Percentiles rank a stretch among this genome's conserved stretches.
Evolutionary conservation across 129 eudicot genomes (phyloP).

Genomic region (Arctium minus): DNA sequence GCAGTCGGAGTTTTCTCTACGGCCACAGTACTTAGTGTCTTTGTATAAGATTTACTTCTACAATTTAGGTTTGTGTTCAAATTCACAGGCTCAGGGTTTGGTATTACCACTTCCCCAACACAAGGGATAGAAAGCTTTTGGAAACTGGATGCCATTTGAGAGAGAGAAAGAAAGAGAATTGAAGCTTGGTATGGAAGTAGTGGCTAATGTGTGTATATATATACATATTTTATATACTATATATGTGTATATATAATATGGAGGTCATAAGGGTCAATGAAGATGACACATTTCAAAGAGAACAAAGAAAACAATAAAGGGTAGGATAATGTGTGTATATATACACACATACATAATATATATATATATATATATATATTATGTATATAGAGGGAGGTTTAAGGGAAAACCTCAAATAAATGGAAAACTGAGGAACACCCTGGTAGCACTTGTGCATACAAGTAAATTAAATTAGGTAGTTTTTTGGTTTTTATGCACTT

Average conservation of each 20-base stretch:
- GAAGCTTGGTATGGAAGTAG: neutral
- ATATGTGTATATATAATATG: too few species aligned
- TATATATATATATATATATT: too few species aligned
- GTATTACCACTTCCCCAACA: constrained; percentile 11
- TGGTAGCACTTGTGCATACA: too few species aligned
- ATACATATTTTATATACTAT: neutral
- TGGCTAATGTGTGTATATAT: neutral
- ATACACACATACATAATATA: too few species aligned
- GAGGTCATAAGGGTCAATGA: neutral
- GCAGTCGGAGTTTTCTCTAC: neutral
- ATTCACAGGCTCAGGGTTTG: constrained; percentile 12
- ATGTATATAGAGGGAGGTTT: too few species aligned
- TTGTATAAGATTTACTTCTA: constrained; percentile 10
- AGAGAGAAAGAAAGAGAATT: constrained; percentile 1
- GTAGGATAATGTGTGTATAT: too few species aligned
- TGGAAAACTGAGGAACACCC: too few species aligned
- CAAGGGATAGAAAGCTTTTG: constrained; percentile 9
- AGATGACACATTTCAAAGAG: neutral
- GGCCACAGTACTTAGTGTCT: constrained; percentile 16
- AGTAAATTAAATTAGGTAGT: too few species aligned
- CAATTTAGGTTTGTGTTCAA: constrained; percentile 1
- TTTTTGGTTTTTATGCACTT: too few species aligned
- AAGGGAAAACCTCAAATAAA: too few species aligned
- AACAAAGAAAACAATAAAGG: too few species aligned
- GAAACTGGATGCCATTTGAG: constrained; percentile 28